Conservation (phyloP, 2,329 filamentous ascomycete species). For the Phoma sp. region DNA sequence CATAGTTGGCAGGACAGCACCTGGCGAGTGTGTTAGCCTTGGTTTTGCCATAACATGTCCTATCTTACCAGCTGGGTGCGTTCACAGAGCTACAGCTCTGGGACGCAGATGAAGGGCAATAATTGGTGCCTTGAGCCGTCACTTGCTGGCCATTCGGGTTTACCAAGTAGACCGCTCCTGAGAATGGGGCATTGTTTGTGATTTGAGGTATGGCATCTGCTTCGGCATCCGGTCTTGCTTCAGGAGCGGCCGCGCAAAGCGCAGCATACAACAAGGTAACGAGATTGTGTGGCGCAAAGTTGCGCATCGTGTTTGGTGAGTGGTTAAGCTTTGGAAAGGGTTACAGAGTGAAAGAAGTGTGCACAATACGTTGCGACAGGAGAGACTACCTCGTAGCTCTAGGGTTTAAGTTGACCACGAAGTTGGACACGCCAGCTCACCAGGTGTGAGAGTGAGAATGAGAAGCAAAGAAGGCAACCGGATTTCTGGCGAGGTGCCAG, state of each 20-base stretch:
- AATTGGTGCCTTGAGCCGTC: constrained; percentile 42
- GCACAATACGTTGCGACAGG: not conserved
- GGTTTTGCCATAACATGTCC: not conserved
- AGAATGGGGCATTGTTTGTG: constrained; percentile 50
- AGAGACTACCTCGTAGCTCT: not conserved
- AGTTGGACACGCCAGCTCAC: not conserved
- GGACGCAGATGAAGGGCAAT: constrained; percentile 46
- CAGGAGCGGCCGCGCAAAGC: constrained; percentile 31
- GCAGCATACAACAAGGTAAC: constrained; percentile 3
- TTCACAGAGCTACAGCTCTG: constrained; percentile 53
- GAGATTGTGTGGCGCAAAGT: not conserved
- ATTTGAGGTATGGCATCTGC: constrained; percentile 40
- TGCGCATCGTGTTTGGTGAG: not conserved
- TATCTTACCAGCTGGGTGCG: constrained; percentile 52
- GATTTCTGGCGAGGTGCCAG: constrained; percentile 21
- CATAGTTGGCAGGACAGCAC: constrained; percentile 48
- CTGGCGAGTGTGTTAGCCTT: constrained; percentile 21
- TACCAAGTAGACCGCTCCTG: constrained; percentile 50
- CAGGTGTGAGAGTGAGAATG: not conserved
- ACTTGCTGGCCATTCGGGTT: constrained; percentile 43
- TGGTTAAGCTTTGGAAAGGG: not conserved
- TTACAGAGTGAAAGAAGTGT: not conserved
- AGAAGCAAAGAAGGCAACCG: constrained; percentile 19
- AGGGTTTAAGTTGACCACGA: not conserved
- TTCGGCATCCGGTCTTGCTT: constrained; percentile 36